Evolutionary conservation across 2,329 filamentous ascomycete species (phyloP), one percentile per base, ranked within the genome.

Genomic region (Fusarium nurragi): DNA sequence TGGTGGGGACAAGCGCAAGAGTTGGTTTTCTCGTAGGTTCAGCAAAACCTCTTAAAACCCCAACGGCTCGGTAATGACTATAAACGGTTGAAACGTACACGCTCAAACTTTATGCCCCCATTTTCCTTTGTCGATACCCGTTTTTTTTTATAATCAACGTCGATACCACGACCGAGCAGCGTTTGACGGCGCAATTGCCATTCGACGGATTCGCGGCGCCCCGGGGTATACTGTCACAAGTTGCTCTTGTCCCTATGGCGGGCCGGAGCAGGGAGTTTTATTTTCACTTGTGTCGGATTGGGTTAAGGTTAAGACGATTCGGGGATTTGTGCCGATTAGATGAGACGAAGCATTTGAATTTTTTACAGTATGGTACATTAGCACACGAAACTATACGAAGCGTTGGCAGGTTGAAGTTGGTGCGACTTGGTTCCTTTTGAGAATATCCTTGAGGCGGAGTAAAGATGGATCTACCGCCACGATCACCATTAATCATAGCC

Each of bases 1-100:
- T 6, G 62, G 69, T 19, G 73, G 74, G 13, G 90, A 93, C 60
- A 97, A 97, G 83, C 85, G 91, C 66, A 94, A 93, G 84, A 95
- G 93, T 75, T 97, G 94, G 93, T 89, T 98, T 72, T 88, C 91
- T 74, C 87, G 88, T 70, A 85, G 89, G 53, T 95, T 97, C 77
- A 95, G 90, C 83, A 93, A 84, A 74, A 78, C 78, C 32, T 45
- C 68, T 37, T 72, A 43, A 70, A 48, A 45, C 37, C 21, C 22
- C 9, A 43, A 51, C 39, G 8, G 40, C 37, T 49, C 26, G 26
- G 25, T 51, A 54, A 54, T 40, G 40, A 53, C 47, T 43, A 48
- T 46, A 53, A 45, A 60, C 43, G 38, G 43, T 49, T 49, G 47
- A 52, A n/a, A 68, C 51, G 46, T 30, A 51, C 36, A 52, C 45